Base-by-base conservation (phyloP, 2,329 filamentous ascomycete species). In the Arthroderma sp. region DNA sequence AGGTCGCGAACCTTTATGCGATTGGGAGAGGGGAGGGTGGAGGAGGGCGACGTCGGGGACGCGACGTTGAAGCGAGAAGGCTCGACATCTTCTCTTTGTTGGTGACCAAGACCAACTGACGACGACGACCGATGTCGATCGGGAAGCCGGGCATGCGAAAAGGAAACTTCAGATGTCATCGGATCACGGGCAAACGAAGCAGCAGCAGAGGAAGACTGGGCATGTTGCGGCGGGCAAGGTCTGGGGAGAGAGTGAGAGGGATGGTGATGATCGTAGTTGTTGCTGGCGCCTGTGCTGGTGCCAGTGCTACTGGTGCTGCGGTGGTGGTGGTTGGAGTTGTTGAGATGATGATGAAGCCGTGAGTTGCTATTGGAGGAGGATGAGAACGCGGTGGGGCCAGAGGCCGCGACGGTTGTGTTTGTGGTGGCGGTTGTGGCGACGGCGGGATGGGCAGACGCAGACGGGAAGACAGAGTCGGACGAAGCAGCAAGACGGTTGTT, bases 1-100 rank as follows among this genome's bases (percentile, higher is more conserved):
- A 98, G 71, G 62, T 94, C 87, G 56, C 84, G 83, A 37, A 98
- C 80, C 59, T 84, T 83, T 58, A 96, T 84, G 48, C 74, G 71
- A 50, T 67, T 71, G 33, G 76, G 74, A 29, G 75, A 72, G 43
- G 60, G 63, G 27, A 54, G 61, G 50, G 64, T 54, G 1, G 67
- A 70, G 2, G 68, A 70, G 42, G 62, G 15, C 10, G 36, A 34
- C 6, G 44, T 29, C 7, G 41, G 30, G 27, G 41, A 41, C 30
- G 42, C 36, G 32, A 38, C 30, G 46, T 45, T 38, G 47, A 38
- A 40, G 48, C 48, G 44, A 47, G 44, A 38, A 36, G 41, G 38
- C 15, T 22, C 15, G 15, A 22, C 15, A 22, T 22, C 15, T 22
- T 22, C 15, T 22, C 15, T 22, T 22, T 22, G 15, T 22, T 22